Conservation (phyloP, 116 monocot species). For the Posidonia oceanica region DNA sequence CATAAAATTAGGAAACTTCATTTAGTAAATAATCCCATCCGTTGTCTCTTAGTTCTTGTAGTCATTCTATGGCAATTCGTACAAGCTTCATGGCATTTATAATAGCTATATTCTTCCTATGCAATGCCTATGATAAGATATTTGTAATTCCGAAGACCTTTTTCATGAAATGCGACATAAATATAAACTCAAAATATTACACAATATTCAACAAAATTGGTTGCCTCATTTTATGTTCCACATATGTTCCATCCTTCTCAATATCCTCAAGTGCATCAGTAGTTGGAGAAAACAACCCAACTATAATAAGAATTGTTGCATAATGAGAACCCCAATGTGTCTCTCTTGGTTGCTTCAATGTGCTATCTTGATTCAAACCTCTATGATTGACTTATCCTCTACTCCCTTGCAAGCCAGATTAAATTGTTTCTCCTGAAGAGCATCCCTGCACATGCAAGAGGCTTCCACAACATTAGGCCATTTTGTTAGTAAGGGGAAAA, state of each 20-base stretch:
- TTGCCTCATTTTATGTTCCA: neutral
- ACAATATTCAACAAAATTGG: neutral
- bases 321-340: neutral
- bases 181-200: neutral
- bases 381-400: neutral
- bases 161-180: slow-evolving; percentile 8
- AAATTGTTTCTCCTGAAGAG: neutral
- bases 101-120: neutral
- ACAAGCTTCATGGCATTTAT: neutral
- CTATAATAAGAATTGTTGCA: neutral
- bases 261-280: neutral
- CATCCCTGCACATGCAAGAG: neutral
- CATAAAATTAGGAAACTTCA: neutral
- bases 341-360: neutral
- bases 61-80: neutral
- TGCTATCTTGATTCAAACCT: neutral
- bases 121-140: neutral
- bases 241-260: neutral
- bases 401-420: neutral
- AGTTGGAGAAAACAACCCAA: neutral
- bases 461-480: neutral
- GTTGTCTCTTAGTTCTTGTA: neutral
- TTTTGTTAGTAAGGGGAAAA: neutral
- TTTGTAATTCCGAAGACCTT: neutral
- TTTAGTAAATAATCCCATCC: neutral